These are phyloP conservation scores for Microcera coccophila DNA, from an alignment of 2,329 filamentous ascomycete species.

Conservation along the genomic window DNA sequence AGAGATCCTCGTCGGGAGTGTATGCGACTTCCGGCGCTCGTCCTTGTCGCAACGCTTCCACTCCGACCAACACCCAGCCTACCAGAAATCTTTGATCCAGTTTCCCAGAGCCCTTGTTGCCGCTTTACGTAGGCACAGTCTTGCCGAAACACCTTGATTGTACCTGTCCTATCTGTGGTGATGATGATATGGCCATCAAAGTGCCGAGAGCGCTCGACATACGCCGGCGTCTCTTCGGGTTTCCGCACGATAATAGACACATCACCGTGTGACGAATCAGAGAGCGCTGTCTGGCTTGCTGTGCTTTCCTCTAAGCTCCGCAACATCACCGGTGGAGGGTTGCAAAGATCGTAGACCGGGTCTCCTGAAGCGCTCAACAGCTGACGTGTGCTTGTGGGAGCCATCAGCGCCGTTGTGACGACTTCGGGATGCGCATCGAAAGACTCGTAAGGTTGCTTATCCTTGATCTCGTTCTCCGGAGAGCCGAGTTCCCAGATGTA, in stretches of 20 bases:
- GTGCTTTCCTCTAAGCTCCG: constrained; percentile 65
- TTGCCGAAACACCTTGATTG: constrained; percentile 92
- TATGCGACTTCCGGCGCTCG: constrained; percentile 45
- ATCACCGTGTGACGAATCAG: constrained; percentile 31
- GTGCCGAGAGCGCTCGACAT: constrained; percentile 72
- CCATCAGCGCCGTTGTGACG: constrained; percentile 84
- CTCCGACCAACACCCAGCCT: constrained; percentile 60
- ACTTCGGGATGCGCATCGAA: constrained; percentile 89
- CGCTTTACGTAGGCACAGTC: constrained; percentile 85
- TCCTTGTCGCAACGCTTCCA: constrained; percentile 53
- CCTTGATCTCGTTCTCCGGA: constrained; percentile 61
- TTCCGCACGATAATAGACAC: constrained; percentile 34
- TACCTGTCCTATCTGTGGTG: constrained; percentile 81
- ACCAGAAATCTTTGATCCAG: constrained; percentile 70
- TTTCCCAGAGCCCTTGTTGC: constrained; percentile 72
- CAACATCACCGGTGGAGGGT: constrained; percentile 83
- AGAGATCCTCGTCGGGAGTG: constrained; percentile 55
- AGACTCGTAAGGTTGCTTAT: constrained; percentile 79
- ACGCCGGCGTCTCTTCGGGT: constrained; percentile 69
- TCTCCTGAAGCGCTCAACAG: constrained; percentile 78
- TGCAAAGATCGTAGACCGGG: constrained; percentile 94
- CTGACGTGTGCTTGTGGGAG: constrained; percentile 72
- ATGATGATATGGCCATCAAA: constrained; percentile 84
- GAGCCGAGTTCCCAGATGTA: constrained; percentile 73
- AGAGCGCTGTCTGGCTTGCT: constrained; percentile 39